A percentile compares a stretch with the other conserved stretches of the same genome.
Conservation (phyloP, 2,329 filamentous ascomycete species). For the Calycina herbarum region DNA sequence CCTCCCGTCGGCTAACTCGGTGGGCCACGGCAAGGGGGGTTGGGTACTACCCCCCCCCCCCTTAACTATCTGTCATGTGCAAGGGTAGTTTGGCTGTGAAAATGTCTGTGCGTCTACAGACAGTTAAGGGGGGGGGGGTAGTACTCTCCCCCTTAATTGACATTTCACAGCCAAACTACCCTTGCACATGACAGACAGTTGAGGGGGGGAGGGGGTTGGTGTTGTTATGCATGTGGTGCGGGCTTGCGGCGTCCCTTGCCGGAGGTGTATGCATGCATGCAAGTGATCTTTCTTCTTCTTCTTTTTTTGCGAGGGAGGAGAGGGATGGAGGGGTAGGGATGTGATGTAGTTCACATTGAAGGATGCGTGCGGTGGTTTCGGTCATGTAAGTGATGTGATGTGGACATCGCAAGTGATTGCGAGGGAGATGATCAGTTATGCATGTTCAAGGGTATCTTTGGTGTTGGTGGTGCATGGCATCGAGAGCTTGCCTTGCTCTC, state of each 20-base stretch:
- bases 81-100: no score
- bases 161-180: no score
- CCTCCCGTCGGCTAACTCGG: slow-evolving; percentile 15
- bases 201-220: neutral
- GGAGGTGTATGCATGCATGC: slow-evolving; percentile 7
- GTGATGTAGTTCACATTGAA: neutral
- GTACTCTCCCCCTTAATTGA: no score
- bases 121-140: no score
- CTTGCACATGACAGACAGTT: neutral
- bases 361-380: neutral
- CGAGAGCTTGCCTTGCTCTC: neutral
- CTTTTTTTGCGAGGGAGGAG: no score
- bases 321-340: neutral
- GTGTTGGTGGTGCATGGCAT: neutral
- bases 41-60: no score
- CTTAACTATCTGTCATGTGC: no score
- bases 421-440: slow-evolving; percentile 16
- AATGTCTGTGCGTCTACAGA: no score
- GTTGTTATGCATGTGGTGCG: neutral
- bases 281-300: slow-evolving; percentile 8
- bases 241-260: slow-evolving; percentile 11
- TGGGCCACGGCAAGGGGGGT: slow-evolving; percentile 4
- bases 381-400: neutral
- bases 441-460: slow-evolving; percentile 4
- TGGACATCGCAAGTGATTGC: slow-evolving; percentile 6